Base-by-base conservation (phyloP, 495 filamentous ascomycete genomes). In the Penicillium paradoxum region DNA sequence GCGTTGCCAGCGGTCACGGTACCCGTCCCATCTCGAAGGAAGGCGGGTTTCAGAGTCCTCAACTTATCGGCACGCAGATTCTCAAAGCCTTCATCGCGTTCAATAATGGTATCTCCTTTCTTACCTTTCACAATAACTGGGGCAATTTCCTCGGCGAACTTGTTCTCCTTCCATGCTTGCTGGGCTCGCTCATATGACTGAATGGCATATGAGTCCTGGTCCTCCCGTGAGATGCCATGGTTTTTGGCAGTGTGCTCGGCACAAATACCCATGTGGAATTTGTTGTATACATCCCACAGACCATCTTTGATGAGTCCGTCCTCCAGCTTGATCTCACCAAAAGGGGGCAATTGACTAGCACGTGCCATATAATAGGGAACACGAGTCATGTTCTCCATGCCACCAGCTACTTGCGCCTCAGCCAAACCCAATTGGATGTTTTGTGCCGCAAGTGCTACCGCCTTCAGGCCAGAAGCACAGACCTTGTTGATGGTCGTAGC, bases 201-300 rank as follows among this genome's bases (percentile, higher is more conserved):
- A 58, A 96, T 90, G 10, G 93, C 90, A 65, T 93, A 98, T 41
- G 85, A 74, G 58, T 98, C 93, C 74, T 98, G 93, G 55, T 83
- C 83, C 62, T 93, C 84, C 13, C 93, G 77, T 1, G 85, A 83
- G 45, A 98, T 81, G 0, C 81, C 72, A 63, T 89, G 79, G 56
- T 95, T 92, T 77, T 92, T 93, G 4, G 89, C 92, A 11, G 91
- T 96, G 51, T 87, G 85, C 75, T 98, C 93, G n/a, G 92, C 93
- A 63, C 93, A 98, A 52, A 91, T 87, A 7, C 93, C 93, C 93
- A 98, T 98, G 66, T 96, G 92, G 63, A 97, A 85, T 63, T 95
- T 79, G 67, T 95, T 89, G 69, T 97, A 98, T 19, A 96, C 91
- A 71, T 98, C 93, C 81, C 90, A 96, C 34, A 98, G 74, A 8